Conservation (phyloP, 148 eudicot species). For the Cornus florida region DNA sequence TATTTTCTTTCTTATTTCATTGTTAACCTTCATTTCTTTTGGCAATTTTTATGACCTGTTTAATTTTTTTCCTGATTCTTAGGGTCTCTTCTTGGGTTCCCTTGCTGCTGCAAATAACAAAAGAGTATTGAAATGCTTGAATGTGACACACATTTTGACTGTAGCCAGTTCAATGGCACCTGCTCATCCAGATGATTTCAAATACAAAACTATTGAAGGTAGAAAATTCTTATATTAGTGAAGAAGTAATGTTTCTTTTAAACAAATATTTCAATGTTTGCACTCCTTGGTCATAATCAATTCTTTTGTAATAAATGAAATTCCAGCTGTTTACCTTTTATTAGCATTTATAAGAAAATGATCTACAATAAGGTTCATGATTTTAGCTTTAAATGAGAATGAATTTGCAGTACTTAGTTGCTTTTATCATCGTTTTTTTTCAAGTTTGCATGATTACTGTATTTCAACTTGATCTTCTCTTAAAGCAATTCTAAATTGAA, state of each 20-base stretch:
- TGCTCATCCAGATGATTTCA: constrained; percentile 56
- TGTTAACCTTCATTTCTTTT: neutral
- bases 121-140: constrained; percentile 57
- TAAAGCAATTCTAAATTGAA: neutral
- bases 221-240: constrained; percentile 4
- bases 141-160: constrained; percentile 81
- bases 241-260: neutral
- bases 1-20: neutral
- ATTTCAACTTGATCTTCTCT: neutral
- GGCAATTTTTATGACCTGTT: neutral
- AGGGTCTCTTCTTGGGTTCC: constrained; percentile 91
- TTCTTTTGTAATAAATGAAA: neutral
- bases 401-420: neutral
- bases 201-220: constrained; percentile 68
- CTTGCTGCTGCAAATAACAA: constrained; percentile 75
- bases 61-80: constrained; percentile 8
- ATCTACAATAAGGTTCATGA: neutral
- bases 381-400: neutral
- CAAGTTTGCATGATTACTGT: neutral
- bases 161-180: constrained; percentile 56
- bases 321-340: neutral
- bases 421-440: neutral
- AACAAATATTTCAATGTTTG: neutral
- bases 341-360: neutral
- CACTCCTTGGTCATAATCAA: neutral